Evolutionary conservation across 768 basidiomycete species (phyloP), one percentile per base, ranked within the genome.

Genomic region (Mycena latifolia): DNA sequence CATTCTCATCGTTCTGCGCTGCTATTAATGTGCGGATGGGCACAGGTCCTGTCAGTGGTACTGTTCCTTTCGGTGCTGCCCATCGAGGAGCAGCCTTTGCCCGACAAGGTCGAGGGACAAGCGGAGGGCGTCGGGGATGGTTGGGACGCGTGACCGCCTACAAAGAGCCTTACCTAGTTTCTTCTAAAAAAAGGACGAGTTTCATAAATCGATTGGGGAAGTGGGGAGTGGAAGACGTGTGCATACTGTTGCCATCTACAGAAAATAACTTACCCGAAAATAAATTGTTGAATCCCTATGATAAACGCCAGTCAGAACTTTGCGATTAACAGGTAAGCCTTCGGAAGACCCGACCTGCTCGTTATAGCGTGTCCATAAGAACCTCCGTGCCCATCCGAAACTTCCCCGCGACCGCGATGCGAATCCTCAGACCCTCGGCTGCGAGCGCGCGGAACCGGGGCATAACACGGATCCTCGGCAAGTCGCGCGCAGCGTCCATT

Each of bases 301-400:
- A 33, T 33, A 11, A 5, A 33, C 11, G 31, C 5, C 5, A 33
- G 31, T 33, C 31, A 33, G 31, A 11, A 11, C 31, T 33, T 11
- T 6, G 37, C 14, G 37, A 39, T 17, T 5, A 39, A 9, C 37
- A 39, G 37, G 37, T 10, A 33, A 33, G 31, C n/a, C n/a, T n/a
- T n/a, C n/a, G n/a, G n/a, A n/a, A n/a, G n/a, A n/a, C 5, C 31
- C 5, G 31, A 33, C 31, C 31, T 39, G 37, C 37, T 39, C n/a
- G n/a, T 43, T 20, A 43, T 66, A 75, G 47, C 47, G 53, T 64
- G 31, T 53, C 43, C 55, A 70, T 24, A 66, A 52, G 65, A 57
- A 74, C 47, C 72, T 74, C 56, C 57, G 66, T 60, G 67, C 70
- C 62, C n/a, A 66, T 31, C 0, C 48, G 65, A 17, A 59, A 55